Percentiles rank a stretch among this genome's conserved stretches.
These are phyloP conservation scores for Talaromyces stipitatus DNA, from an alignment of 495 filamentous ascomycete genomes.

Conservation along the genomic window DNA sequence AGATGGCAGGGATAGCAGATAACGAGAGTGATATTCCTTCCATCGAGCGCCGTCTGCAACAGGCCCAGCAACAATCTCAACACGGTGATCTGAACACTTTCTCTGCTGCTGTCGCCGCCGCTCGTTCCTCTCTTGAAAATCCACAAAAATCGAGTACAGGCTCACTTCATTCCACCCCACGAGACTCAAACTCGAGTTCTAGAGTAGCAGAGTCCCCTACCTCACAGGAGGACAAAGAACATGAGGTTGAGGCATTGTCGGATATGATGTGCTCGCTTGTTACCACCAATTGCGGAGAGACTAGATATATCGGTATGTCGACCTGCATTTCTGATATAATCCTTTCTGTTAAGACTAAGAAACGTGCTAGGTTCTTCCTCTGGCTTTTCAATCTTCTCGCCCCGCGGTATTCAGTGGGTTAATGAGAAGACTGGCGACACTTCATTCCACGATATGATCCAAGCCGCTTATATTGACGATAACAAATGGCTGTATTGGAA, in stretches of 20 bases:
- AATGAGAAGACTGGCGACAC: conserved; percentile 94
- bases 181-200: conserved; percentile 49
- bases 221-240: conserved; percentile 49
- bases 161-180: conserved; percentile 37
- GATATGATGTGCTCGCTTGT: conserved; percentile 99
- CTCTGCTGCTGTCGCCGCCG: conserved; percentile 9
- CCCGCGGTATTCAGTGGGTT: conserved; percentile 97
- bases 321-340: conserved; percentile 9
- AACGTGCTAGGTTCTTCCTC: conserved; percentile 72
- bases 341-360: conserved; percentile 5
- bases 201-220: conserved; percentile 53
- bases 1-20: conserved; percentile 80
- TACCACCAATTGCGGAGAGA: conserved; percentile 95
- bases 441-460: conserved; percentile 95
- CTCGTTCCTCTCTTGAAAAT: conserved; percentile 16
- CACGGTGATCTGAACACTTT: conserved; percentile 22
- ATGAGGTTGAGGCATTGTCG: conserved; percentile 80
- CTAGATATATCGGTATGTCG: conserved; percentile 80
- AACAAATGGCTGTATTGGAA: conserved; percentile 96
- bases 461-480: conserved; percentile 70
- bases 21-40: conserved; percentile 84
- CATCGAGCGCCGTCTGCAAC: conserved; percentile 72
- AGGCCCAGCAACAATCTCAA: conserved; percentile 32
- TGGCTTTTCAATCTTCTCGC: conserved; percentile 96
- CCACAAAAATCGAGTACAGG: conserved; percentile 6